phyloP scores from a whole-genome alignment of 1,139 yeast species.

The Taphrina wiesneri region DNA sequence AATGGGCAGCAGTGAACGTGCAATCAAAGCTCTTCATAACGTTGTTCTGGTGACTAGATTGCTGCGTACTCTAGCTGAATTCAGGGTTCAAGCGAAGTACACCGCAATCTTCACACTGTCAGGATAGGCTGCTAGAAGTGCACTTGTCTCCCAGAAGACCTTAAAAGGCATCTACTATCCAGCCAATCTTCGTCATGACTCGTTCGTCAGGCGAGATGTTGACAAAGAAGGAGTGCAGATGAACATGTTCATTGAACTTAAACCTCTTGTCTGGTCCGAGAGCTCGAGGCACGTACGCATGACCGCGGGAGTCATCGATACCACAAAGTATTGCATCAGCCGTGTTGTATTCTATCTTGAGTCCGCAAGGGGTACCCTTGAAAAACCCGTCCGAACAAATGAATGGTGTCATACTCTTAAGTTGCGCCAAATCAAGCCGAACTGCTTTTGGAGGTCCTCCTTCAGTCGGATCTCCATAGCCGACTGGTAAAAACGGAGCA shows the following conservation, averaged over 20 bases:
- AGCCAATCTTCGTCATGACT: neutral
- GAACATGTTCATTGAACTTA: neutral
- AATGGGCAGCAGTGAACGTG: no score
- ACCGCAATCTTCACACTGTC: no score
- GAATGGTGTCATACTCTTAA: neutral
- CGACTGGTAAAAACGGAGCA: neutral
- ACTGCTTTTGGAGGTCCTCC: neutral
- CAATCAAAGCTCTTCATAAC: no score
- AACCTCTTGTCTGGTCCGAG: neutral
- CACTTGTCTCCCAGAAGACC: neutral
- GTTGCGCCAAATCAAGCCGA: neutral
- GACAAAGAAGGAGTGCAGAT: slow-evolving; percentile 1
- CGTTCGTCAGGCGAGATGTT: neutral
- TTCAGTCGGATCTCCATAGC: neutral
- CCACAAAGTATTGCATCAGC: neutral
- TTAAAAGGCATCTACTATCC: neutral
- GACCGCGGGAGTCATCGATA: neutral
- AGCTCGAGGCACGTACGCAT: neutral
- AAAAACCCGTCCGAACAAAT: neutral
- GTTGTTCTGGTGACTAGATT: no score
- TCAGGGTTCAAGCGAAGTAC: no score
- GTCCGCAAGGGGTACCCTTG: neutral
- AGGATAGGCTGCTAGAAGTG: no score
- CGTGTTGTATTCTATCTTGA: neutral
- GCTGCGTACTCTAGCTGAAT: no score